These are phyloP conservation scores for Barnettozyma pratensis DNA, from an alignment of 805 yeast species.

Conservation along the genomic window DNA sequence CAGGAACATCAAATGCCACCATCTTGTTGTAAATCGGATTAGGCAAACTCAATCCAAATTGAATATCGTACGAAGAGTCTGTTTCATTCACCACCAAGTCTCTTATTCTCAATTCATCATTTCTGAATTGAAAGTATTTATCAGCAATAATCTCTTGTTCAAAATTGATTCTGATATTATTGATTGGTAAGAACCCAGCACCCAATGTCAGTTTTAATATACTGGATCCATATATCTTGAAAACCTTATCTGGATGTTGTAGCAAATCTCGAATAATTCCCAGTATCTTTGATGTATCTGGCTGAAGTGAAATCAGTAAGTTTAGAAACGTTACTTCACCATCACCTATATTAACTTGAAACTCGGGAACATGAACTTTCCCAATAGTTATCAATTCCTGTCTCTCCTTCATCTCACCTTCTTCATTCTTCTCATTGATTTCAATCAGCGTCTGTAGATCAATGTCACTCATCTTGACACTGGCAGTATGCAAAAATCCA, in stretches of 20 bases:
- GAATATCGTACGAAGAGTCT: conserved; percentile 18
- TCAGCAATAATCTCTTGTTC: conserved; percentile 26
- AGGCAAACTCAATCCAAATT: conserved; percentile 18
- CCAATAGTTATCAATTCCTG: conserved; percentile 27
- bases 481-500: conserved; percentile 22
- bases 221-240: conserved; percentile 32
- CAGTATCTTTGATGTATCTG: conserved; percentile 29
- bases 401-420: background rate
- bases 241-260: conserved; percentile 25
- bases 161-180: conserved; percentile 27
- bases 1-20: conserved; percentile 28
- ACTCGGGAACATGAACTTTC: conserved; percentile 28
- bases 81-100: conserved; percentile 20
- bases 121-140: conserved; percentile 16
- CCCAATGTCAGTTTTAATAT: conserved; percentile 29
- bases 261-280: conserved; percentile 30
- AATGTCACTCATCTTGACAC: conserved; percentile 27
- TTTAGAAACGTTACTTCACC: conserved; percentile 23
- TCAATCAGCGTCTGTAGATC: conserved; percentile 25
- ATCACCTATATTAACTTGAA: conserved; percentile 29
- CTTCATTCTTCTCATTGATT: background rate
- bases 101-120: conserved; percentile 20
- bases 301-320: conserved; percentile 27
- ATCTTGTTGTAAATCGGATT: conserved; percentile 19
- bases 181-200: conserved; percentile 24